Base-by-base conservation (phyloP, 495 filamentous ascomycete genomes). In the Sporormia fimetaria region DNA sequence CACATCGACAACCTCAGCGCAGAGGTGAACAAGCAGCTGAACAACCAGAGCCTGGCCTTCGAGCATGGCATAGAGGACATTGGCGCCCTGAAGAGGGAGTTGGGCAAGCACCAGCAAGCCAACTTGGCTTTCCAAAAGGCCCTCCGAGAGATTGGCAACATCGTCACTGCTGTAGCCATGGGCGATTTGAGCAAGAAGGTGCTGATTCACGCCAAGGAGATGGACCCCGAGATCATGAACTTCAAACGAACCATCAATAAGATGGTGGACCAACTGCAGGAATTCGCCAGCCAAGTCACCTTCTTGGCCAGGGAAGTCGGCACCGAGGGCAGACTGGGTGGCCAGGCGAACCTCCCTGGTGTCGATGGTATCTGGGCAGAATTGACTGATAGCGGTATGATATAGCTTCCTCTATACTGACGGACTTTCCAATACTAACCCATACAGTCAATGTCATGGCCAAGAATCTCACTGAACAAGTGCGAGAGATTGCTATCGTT, bases 111-210 rank as follows among this genome's bases (percentile, higher is more conserved):
- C 55, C 86, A 94, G 49, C 87, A 95, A 65, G 90, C 92, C 49
- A 99, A 99, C 62, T 83, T 94, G 56, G 92, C 90, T 52, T 99
- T 96, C 70, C 86, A 94, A 54, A 99, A 96, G 63, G 87, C 88
- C 12, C 64, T 99, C 21, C 77, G 86, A 40, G 90, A 99, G 62
- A 99, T 99, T 58, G 90, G 90, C 38, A 88, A 82, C 49, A 96
- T 99, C 48, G 85, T 95, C 54, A 94, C 86, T 4, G 85, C 85
- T 42, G 90, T 95, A 29, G 90, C 90, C 36, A 83, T 87, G 47
- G 90, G 90, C 64, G 90, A 99, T 57, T 69, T 99, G 37, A 93
- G 85, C 59, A 94, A 94, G 73, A 96, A 96, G 64, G 92, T 96
- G 37, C 77, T 87, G 32, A 90, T 99, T 52, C 88, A 96, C 58